These are phyloP conservation scores for Aspergillus coremiiformis DNA, from an alignment of 495 filamentous ascomycete genomes.

Conservation along the genomic window DNA sequence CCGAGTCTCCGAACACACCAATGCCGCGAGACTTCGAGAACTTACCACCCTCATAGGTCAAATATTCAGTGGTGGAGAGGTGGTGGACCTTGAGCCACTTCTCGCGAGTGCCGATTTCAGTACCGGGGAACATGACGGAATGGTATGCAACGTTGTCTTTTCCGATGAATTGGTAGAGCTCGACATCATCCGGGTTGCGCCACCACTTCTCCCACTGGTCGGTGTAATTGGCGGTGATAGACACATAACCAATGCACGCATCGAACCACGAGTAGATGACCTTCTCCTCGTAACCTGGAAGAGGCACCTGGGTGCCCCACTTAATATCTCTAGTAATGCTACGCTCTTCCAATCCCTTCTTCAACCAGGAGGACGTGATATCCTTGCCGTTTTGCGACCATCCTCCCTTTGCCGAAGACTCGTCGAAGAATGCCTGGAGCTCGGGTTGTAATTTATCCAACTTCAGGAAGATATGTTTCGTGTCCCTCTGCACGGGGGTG, in stretches of 20 bases:
- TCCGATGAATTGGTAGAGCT: conserved; percentile 95
- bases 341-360: conserved; percentile 71
- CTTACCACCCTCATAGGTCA: conserved; percentile 93
- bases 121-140: conserved; percentile 84
- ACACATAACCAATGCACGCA: conserved; percentile 92
- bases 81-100: conserved; percentile 89
- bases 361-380: conserved; percentile 72
- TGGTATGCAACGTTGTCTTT: conserved; percentile 97
- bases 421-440: conserved; percentile 62
- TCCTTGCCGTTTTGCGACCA: conserved; percentile 72
- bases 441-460: conserved; percentile 72
- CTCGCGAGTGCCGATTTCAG: conserved; percentile 74
- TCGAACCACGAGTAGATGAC: conserved; percentile 99
- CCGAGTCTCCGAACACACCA: conserved; percentile 86
- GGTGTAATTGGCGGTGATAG: conserved; percentile 91
- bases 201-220: conserved; percentile 93
- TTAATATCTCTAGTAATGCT: conserved; percentile 89
- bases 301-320: conserved; percentile 74
- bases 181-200: conserved; percentile 80
- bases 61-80: conserved; percentile 85
- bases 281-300: conserved; percentile 62
- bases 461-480: conserved; percentile 67
- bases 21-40: conserved; percentile 89
- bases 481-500: conserved; percentile 63
- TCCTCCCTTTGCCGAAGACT: conserved; percentile 49